Base-by-base conservation (phyloP, 495 filamentous ascomycete genomes). In the Aspergillus conjunctus region DNA sequence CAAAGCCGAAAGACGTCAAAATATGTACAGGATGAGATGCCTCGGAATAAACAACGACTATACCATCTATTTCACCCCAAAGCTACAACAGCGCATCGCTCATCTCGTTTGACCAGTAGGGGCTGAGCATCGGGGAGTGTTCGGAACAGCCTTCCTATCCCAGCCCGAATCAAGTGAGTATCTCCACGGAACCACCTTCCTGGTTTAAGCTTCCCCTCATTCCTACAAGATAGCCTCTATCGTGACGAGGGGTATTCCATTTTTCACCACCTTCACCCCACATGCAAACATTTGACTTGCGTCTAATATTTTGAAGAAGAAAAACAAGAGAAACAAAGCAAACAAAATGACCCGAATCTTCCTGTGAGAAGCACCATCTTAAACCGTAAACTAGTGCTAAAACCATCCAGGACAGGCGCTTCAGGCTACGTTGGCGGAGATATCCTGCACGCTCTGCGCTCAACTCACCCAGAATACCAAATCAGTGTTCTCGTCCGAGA, bases 381-480 rank as follows among this genome's bases (percentile, higher is more conserved):
- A 46, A 7, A 17, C 17, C 8, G 32, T 51, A 7, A 51, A 9
- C 7, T 18, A 7, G 15, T 20, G 21, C 48, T 51, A 7, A 51
- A 7, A 21, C 33, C 14, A 30, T 12, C 51, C 37, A 82, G 81
- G 22, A 81, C 75, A 17, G 83, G 86, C 46, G 78, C 75, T 12
- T 85, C 78, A 58, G 88, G 88, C 53, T 91, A 89, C 67, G 86
- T 90, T 61, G 88, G 87, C 39, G 87, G 89, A 17, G 84, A 90
- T 63, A 74, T 79, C 41, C 78, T 90, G 39, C 80, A 84, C 56
- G 72, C 70, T 8, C 68, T 91, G 10, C 66, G 72, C 26, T 66
- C 77, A 5, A 71, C 82, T 14, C 82, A 89, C 62, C 87, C 86
- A 0, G 81, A 90, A 11, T 84, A 82, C 58, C 75, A 86, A 26